Evolutionary conservation across 345 rosid genomes (phyloP), one percentile per base, ranked within the genome.

Genomic region (Schrenkiella parvula): DNA sequence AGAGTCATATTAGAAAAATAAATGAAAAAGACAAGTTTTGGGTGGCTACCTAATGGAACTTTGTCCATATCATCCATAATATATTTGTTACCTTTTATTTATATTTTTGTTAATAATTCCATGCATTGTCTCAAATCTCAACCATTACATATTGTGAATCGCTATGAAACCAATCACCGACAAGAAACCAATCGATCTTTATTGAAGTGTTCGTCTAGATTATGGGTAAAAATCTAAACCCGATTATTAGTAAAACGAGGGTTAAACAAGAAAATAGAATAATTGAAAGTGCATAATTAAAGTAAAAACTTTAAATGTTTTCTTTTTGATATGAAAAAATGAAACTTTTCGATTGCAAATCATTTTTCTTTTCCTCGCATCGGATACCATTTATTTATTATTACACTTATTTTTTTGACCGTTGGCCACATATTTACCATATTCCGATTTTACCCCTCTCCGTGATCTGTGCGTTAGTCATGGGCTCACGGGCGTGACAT

Each of bases 401-500:
- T 31, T 14, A 5, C 11, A n/a, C n/a, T n/a, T n/a, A n/a, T 8
- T 37, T n/a, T 31, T 64, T 44, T 34, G 58, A 73, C 72, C 72
- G 60, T 74, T 66, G 21, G 60, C 2, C 14, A 46, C 6, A 7
- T 23, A n/a, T 47, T 8, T 53, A 51, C 28, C 8, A 2, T n/a
- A 0, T 37, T 59, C 53, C 68, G 2, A 4, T 31, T 58, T 19
- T 50, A 74, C 47, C 66, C 66, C 18, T 66, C 78, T 50, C 68
- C 72, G 53, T 58, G 78, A 66, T 66, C 48, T 46, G 72, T 66
- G 78, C 65, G 44, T 31, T 7, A 18, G n/a, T 8, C 22, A 64
- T 65, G 77, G 71, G 71, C 50, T 52, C 66, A 74, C 67, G 76
- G 76, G 76, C 44, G 76, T 72, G 70, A 71, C 63, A 72, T 63